Conservation (phyloP, 192 early-diverging fungal species). For the Fimicolochytrium jonesii region DNA sequence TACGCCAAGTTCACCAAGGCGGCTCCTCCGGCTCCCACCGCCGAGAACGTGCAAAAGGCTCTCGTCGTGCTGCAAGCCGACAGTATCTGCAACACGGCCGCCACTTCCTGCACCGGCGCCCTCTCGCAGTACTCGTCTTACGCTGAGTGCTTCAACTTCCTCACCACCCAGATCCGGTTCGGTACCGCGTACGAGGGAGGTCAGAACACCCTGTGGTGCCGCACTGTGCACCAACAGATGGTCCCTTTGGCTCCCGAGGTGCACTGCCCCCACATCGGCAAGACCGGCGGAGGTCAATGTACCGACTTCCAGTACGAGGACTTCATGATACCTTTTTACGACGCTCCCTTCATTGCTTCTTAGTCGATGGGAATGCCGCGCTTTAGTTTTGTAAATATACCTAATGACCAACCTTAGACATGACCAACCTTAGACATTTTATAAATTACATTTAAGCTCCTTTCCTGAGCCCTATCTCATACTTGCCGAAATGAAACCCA, state of each 20-base stretch:
- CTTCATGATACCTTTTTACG: not conserved
- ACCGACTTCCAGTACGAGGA: not conserved
- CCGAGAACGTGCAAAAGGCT: not conserved
- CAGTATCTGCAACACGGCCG: not conserved
- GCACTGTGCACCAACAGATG: conserved; percentile 2
- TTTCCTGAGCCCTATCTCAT: no score
- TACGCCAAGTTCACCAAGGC: not conserved
- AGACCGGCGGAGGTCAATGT: not conserved
- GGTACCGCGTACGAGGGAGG: not conserved
- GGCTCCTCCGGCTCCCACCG: not conserved
- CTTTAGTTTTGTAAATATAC: no score
- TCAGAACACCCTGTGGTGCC: not conserved
- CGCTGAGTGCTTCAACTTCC: not conserved
- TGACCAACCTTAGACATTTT: no score
- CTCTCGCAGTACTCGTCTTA: not conserved
- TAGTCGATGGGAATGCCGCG: no score
- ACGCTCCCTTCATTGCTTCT: no score
- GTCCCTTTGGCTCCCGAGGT: not conserved
- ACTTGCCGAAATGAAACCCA: no score
- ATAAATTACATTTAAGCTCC: no score
- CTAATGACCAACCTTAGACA: no score
- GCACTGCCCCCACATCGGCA: not conserved
- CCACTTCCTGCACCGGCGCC: not conserved
- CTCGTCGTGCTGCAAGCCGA: not conserved
- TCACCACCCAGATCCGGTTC: not conserved